Conservation (phyloP, 495 filamentous ascomycete genomes). For the Immersiella caudata region DNA sequence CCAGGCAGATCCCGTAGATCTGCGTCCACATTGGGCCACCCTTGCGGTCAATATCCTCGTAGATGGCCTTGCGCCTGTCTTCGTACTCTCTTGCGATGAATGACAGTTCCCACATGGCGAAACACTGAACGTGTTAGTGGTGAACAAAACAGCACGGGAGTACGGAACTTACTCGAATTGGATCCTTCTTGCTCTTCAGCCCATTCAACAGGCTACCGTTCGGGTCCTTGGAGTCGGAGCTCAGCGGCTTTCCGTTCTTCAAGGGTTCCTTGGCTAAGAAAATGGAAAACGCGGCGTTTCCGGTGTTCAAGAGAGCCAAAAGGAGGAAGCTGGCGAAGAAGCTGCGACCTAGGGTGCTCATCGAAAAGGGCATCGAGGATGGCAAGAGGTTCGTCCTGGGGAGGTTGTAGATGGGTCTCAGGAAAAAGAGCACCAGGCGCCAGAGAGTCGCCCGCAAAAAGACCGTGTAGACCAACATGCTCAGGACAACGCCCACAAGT, state of each 20-base stretch:
- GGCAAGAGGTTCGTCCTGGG: slow-evolving; percentile 68
- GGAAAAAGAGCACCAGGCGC: slow-evolving; percentile 66
- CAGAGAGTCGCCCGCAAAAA: slow-evolving; percentile 66
- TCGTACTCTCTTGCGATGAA: slow-evolving; percentile 74
- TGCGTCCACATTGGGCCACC: slow-evolving; percentile 81
- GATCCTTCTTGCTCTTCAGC: slow-evolving; percentile 70
- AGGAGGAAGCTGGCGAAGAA: slow-evolving; percentile 67
- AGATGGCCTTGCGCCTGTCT: slow-evolving; percentile 77
- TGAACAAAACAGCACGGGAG: slow-evolving; percentile 4
- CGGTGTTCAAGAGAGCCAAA: slow-evolving; percentile 69
- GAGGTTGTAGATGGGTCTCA: slow-evolving; percentile 72
- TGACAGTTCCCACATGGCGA: slow-evolving; percentile 90
- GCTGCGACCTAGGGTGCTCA: slow-evolving; percentile 62
- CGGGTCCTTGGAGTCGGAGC: slow-evolving; percentile 80
- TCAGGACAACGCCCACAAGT: slow-evolving; percentile 48
- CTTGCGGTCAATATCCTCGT: slow-evolving; percentile 83
- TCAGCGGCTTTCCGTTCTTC: slow-evolving; percentile 81
- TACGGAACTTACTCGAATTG: slow-evolving; percentile 54
- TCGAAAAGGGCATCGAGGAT: slow-evolving; percentile 58
- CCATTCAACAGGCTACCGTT: slow-evolving; percentile 88
- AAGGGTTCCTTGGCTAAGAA: slow-evolving; percentile 80
- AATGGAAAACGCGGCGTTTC: slow-evolving; percentile 73
- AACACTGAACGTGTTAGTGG: slow-evolving; percentile 54
- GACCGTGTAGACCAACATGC: slow-evolving; percentile 63
- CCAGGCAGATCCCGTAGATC: slow-evolving; percentile 66